phyloP scores from a whole-genome alignment of 2,329 filamentous ascomycete genomes.

The Ophidiomyces ophidiicola region DNA sequence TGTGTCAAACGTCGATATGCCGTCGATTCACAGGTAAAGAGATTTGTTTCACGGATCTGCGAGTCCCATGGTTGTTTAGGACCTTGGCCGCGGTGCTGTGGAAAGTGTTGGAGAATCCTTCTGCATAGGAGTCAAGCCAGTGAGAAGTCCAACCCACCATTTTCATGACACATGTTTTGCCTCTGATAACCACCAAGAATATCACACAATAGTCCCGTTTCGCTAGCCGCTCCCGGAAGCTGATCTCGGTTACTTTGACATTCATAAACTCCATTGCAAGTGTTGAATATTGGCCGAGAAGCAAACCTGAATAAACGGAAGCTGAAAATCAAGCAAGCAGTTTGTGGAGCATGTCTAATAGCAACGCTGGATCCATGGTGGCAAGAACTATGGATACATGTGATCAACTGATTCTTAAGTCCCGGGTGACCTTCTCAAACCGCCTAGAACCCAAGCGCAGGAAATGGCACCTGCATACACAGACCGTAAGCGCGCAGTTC shows the following conservation, averaged over 20 bases:
- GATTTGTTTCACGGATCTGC: background rate
- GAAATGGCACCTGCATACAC: too few species aligned
- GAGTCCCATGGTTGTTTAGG: background rate
- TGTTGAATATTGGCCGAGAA: conserved; percentile 5
- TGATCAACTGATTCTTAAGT: too few species aligned
- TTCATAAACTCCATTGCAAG: conserved; percentile 9
- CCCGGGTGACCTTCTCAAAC: too few species aligned
- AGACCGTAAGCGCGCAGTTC: too few species aligned
- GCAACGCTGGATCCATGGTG: too few species aligned
- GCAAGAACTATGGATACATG: too few species aligned
- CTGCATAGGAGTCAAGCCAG: too few species aligned
- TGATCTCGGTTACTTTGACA: conserved; percentile 7
- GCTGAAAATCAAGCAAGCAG: background rate
- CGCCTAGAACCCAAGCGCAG: too few species aligned
- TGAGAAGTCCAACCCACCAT: conserved; percentile 7
- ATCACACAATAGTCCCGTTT: conserved; percentile 11
- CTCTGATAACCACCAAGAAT: conserved; percentile 12
- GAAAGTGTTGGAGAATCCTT: too few species aligned
- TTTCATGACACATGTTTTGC: conserved; percentile 12
- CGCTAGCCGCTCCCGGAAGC: conserved; percentile 9
- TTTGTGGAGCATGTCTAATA: too few species aligned
- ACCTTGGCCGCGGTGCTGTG: conserved; percentile 4
- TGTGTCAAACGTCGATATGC: conserved; percentile 12
- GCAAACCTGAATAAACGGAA: background rate
- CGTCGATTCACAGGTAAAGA: conserved; percentile 7